Conservation (phyloP, 75 land plant genomes). For the Gnetum montanum region DNA sequence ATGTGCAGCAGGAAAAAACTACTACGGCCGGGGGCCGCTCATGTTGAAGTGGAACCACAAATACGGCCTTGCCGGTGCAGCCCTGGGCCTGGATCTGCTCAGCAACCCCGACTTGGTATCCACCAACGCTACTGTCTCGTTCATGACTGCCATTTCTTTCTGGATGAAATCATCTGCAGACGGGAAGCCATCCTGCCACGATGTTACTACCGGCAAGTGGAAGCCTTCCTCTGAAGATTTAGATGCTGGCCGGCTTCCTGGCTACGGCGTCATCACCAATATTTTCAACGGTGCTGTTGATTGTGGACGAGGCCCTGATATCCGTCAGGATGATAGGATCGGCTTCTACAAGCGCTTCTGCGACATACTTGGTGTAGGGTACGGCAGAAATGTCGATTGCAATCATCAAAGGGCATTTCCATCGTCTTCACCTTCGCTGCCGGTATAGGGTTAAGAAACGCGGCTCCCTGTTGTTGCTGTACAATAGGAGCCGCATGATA, state of each 20-base stretch:
- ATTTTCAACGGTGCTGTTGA: constrained; percentile 67
- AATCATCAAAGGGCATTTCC: constrained; percentile 15
- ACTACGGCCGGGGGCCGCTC: constrained; percentile 66
- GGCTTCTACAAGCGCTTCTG: constrained; percentile 47
- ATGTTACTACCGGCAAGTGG: constrained; percentile 55
- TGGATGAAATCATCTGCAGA: constrained; percentile 33
- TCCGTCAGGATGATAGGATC: not conserved
- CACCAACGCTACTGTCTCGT: constrained; percentile 9
- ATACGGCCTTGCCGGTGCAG: constrained; percentile 20
- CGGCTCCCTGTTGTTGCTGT: too few relatives aligned
- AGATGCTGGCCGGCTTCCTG: constrained; percentile 31
- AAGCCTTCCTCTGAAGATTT: constrained; percentile 30
- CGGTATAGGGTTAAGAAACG: too few relatives aligned
- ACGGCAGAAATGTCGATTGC: constrained; percentile 38
- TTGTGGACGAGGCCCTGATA: constrained; percentile 12
- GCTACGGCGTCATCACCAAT: constrained; percentile 60
- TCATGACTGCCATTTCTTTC: constrained; percentile 41
- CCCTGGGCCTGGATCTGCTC: constrained; percentile 15
- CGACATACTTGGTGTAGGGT: constrained; percentile 25
- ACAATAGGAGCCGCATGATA: too few relatives aligned
- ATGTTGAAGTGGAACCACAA: constrained; percentile 48
- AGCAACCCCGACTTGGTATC: constrained; percentile 24
- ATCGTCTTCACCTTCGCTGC: too few relatives aligned
- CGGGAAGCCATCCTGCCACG: constrained; percentile 50
- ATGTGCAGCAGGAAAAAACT: constrained; percentile 45